Evolutionary conservation across 441 rosid genomes (phyloP).

Genomic region (Syzygium syzygioides): DNA sequence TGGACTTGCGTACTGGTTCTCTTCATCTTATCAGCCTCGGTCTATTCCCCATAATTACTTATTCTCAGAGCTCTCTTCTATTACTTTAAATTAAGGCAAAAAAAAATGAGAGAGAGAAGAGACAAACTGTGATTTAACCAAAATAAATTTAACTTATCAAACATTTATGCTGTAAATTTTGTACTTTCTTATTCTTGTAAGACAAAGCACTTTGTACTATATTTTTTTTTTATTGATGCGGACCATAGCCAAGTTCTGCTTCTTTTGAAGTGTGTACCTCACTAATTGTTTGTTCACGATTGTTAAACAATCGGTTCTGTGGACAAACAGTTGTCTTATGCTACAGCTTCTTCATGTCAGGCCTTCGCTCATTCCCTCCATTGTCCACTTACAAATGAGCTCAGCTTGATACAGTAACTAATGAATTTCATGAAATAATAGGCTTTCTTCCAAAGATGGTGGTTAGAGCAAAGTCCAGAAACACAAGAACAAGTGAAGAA

Average conservation of each 20-base stretch:
- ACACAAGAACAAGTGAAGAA: conserved; percentile 48
- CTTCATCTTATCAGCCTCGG: not conserved
- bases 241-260: not conserved
- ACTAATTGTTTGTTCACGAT: not conserved
- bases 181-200: not conserved
- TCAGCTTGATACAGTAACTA: not conserved
- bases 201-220: not conserved
- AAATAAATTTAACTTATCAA: not conserved
- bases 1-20: not conserved
- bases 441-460: conserved; percentile 91
- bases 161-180: not conserved
- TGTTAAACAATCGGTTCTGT: not conserved
- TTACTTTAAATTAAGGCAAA: not conserved
- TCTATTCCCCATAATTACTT: not conserved
- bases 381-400: not conserved
- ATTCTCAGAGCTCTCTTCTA: not conserved
- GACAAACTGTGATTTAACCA: not conserved
- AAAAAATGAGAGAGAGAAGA: not conserved
- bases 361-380: not conserved
- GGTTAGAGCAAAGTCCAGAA: conserved; percentile 58
- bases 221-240: not conserved
- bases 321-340: not conserved
- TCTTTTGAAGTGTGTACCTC: not conserved
- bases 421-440: conserved; percentile 13
- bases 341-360: not conserved